These are phyloP conservation scores for Pythium guiyangense DNA, from an alignment of 352 stramenopile genomes.

Conservation along the genomic window DNA sequence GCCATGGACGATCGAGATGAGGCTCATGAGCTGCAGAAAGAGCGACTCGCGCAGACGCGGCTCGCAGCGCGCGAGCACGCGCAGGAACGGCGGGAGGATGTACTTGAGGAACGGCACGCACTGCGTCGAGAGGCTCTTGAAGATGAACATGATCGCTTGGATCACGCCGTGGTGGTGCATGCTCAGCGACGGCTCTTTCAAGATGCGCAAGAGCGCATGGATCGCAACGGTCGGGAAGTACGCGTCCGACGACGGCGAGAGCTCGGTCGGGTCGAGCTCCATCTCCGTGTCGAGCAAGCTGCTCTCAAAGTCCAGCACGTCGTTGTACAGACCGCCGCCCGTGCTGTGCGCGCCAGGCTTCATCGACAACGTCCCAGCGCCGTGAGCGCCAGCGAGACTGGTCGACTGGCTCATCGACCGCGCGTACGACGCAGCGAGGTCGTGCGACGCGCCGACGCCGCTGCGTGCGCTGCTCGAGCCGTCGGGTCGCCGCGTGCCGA, in stretches of 20 bases:
- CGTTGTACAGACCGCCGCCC: slow-evolving; percentile 18
- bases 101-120: slow-evolving; percentile 96
- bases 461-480: slow-evolving; percentile 4
- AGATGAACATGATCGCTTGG: slow-evolving; percentile 99
- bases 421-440: slow-evolving; percentile 3
- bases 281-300: slow-evolving; percentile 55
- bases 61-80: slow-evolving; percentile 90
- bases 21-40: slow-evolving; percentile 94
- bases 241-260: slow-evolving; percentile 82
- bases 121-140: slow-evolving; percentile 93
- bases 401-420: slow-evolving; percentile 19
- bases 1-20: slow-evolving; percentile 94
- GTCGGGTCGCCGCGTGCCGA: slow-evolving; percentile 67
- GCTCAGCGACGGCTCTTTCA: slow-evolving; percentile 94
- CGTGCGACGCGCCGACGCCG: background rate
- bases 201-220: slow-evolving; percentile 94
- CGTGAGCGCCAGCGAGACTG: slow-evolving; percentile 11
- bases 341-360: slow-evolving; percentile 13
- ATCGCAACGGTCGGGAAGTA: slow-evolving; percentile 98
- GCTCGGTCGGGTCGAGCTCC: slow-evolving; percentile 57
- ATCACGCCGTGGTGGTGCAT: slow-evolving; percentile 96
- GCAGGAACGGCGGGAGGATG: slow-evolving; percentile 96
- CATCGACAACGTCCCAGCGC: slow-evolving; percentile 15
- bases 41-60: slow-evolving; percentile 92
- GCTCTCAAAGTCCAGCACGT: slow-evolving; percentile 68